A percentile compares a stretch with the other conserved stretches of the same genome.
phyloP scores from a whole-genome alignment of 1,284 basidiomycete genomes.

The Boletus sp. region DNA sequence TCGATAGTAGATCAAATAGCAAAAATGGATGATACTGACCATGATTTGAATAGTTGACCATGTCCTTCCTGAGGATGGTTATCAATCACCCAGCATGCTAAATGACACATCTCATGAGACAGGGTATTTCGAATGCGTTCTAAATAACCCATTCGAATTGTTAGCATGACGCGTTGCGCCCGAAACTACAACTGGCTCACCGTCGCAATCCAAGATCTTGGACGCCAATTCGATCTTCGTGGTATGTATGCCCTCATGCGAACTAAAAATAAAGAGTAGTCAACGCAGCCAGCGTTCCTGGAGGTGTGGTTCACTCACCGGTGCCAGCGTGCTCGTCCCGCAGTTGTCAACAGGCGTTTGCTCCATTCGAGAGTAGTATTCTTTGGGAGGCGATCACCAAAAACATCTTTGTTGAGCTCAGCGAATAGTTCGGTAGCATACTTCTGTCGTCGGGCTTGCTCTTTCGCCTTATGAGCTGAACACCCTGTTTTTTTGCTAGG shows the following conservation, averaged over 20 bases:
- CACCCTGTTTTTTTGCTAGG: slow-evolving; percentile 33
- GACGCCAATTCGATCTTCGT: slow-evolving; percentile 71
- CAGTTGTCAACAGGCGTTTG: slow-evolving; percentile 69
- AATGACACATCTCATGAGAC: slow-evolving; percentile 86
- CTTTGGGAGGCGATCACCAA: slow-evolving; percentile 70
- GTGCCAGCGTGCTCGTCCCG: slow-evolving; percentile 73
- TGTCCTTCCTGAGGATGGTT: slow-evolving; percentile 65
- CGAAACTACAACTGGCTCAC: slow-evolving; percentile 34
- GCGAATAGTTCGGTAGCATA: slow-evolving; percentile 74
- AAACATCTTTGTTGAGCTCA: slow-evolving; percentile 77
- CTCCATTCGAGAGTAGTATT: slow-evolving; percentile 72
- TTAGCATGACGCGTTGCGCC: neutral
- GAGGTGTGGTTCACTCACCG: slow-evolving; percentile 38
- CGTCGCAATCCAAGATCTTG: slow-evolving; percentile 75
- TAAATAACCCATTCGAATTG: slow-evolving; percentile 26
- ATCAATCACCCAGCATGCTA: slow-evolving; percentile 80
- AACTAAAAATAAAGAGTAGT: slow-evolving; percentile 41
- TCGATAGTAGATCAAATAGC: neutral
- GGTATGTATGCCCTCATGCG: slow-evolving; percentile 48
- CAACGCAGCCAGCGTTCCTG: neutral
- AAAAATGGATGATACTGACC: slow-evolving; percentile 43
- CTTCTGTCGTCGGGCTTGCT: slow-evolving; percentile 44
- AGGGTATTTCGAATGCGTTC: slow-evolving; percentile 77
- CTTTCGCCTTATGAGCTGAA: slow-evolving; percentile 40
- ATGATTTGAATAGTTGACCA: slow-evolving; percentile 65